phyloP scores from a whole-genome alignment of 768 basidiomycete genomes.

The Symmetrospora coprosmae region DNA sequence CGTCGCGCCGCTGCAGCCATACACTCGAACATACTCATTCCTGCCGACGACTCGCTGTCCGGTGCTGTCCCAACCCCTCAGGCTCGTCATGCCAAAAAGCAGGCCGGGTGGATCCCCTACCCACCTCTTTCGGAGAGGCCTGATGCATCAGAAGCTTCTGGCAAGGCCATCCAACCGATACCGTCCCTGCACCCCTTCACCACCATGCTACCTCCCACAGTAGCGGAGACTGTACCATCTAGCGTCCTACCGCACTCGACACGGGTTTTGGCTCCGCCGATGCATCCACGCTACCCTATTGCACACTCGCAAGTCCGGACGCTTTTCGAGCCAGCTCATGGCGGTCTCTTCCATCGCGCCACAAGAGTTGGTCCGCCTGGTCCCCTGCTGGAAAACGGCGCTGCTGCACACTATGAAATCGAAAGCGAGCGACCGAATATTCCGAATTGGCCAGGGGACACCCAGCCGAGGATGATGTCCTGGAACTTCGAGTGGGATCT shows the following conservation, averaged over 20 bases:
- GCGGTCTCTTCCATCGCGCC: conserved; percentile 26
- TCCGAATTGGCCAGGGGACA: conserved; percentile 5
- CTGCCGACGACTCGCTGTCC: conserved; percentile 12
- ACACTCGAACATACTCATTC: conserved; percentile 15
- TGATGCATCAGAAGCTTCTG: background rate
- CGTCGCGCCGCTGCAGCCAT: conserved; percentile 12
- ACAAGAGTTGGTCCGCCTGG: conserved; percentile 31
- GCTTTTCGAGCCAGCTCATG: background rate
- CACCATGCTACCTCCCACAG: background rate
- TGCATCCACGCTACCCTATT: conserved; percentile 8
- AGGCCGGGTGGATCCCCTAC: conserved; percentile 21
- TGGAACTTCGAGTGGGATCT: conserved; percentile 23
- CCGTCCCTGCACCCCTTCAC: conserved; percentile 6
- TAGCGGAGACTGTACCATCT: background rate
- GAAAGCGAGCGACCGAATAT: conserved; percentile 13
- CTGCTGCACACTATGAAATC: background rate
- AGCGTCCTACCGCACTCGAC: background rate
- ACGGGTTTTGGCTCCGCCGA: background rate
- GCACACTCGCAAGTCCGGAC: background rate
- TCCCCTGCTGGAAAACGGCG: conserved; percentile 29
- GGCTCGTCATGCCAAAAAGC: conserved; percentile 10
- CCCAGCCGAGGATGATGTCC: conserved; percentile 15
- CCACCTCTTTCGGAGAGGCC: background rate
- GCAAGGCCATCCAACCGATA: conserved; percentile 1
- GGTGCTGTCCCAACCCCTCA: conserved; percentile 2